Base-by-base conservation (phyloP, 2,329 filamentous ascomycete species). In the Ceratocystiopsis minuta region DNA sequence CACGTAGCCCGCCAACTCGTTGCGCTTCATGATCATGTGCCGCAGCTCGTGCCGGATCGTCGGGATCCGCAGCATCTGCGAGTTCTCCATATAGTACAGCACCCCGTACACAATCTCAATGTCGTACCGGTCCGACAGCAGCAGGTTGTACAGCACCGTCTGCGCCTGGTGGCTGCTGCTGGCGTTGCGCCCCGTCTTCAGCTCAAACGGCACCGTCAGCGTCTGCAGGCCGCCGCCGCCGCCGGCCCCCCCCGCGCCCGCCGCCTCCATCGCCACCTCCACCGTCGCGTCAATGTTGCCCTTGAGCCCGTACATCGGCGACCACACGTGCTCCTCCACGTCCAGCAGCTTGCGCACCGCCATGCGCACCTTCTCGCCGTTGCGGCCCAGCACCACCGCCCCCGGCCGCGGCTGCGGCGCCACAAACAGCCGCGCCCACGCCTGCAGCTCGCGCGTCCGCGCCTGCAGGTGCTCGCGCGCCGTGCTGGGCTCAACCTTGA, bases 291-390 rank as follows among this genome's bases (percentile, higher is more conserved):
- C 90, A 45, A 98, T 90, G 52, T 96, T 98, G 28, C 90, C 90
- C 58, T 98, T 98, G 15, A 98, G 66, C 0, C 90, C 90, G 55
- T 93, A 98, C 75, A 86, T 88, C 0, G 90, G 90, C 7, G 88
- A 96, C 90, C 90, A 98, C 24, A 98, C 78, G 55, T 96, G 90
- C 58, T 98, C 90, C 57, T 98, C 90, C 11, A 98, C 83, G 55
- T 96, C 90, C 14, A 98, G 77, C 24, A 98, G 66, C 55, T 96
- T 98, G 53, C 79, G 92, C 50, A 98, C 78, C 50, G 82, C 86
- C 70, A 96, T 78, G 44, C 70, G 79, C 12, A 80, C 74, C 49
- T 78, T 80, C 41, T 80, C 74, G 35, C 80, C 80, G 53, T 86
- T 80, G 38, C 82, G 73, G 49, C 87, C 85, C 50, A 84, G 79